Percentiles rank a stretch among this genome's conserved stretches.
phyloP scores from a whole-genome alignment of 495 filamentous ascomycete genomes.

The Aspergillus incahuasiensis region DNA sequence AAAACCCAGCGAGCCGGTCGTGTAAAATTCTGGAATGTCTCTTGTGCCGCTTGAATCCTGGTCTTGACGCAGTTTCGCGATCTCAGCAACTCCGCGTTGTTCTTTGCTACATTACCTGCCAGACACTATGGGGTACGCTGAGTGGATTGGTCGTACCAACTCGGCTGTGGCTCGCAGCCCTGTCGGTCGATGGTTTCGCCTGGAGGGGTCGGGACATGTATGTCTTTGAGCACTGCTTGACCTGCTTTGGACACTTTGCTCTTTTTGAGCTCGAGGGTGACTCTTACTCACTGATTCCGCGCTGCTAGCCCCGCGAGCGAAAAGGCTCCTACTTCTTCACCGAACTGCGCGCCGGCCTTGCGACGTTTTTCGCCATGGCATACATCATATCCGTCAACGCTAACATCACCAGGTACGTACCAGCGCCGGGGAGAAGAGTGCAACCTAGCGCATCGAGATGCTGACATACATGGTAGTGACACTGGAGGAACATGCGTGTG shows the following conservation, averaged over 20 bases:
- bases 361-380: constrained; percentile 85
- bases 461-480: constrained; percentile 22
- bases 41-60: neutral
- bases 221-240: constrained; percentile 22
- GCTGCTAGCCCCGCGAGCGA: constrained; percentile 51
- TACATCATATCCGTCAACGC: constrained; percentile 76
- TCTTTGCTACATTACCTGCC: neutral
- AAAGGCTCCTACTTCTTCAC: constrained; percentile 76
- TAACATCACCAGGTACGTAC: constrained; percentile 49
- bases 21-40: constrained; percentile 4
- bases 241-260: neutral
- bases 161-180: constrained; percentile 49
- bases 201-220: constrained; percentile 73
- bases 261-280: neutral
- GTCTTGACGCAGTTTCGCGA: neutral
- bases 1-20: constrained; percentile 7
- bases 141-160: constrained; percentile 51
- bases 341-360: constrained; percentile 71
- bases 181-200: constrained; percentile 67
- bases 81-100: neutral
- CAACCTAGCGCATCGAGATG: neutral
- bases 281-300: constrained; percentile 3
- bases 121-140: constrained; percentile 31
- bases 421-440: neutral
- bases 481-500: constrained; percentile 76